Evolutionary conservation across 1,284 basidiomycete genomes (phyloP).

Genomic region (Apiotrichum domesticum): DNA sequence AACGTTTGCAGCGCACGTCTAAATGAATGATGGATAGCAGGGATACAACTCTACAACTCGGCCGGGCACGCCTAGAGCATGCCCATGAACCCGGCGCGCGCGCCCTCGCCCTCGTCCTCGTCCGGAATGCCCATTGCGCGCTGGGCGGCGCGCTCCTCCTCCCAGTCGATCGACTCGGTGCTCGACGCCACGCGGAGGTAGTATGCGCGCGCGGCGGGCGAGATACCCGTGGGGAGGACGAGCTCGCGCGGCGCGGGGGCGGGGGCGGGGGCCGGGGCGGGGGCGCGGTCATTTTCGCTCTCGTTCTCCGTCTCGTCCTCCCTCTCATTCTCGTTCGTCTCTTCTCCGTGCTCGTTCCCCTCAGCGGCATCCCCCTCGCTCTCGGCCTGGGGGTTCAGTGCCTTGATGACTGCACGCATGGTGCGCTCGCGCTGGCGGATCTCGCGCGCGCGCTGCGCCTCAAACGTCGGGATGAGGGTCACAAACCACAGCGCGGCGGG

Average conservation of each 20-base stretch:
- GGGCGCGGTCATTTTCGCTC: neutral
- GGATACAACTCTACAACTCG: too few relatives aligned
- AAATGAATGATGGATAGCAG: too few relatives aligned
- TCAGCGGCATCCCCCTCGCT: neutral
- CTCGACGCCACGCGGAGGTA: slow-evolving; percentile 29
- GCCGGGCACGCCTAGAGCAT: slow-evolving; percentile 4
- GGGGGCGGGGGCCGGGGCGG: neutral
- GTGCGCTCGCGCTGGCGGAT: slow-evolving; percentile 35
- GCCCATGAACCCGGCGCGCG: neutral
- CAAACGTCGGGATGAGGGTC: slow-evolving; percentile 39
- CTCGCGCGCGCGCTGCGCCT: slow-evolving; percentile 27
- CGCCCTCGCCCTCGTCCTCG: slow-evolving; percentile 22
- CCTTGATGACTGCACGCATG: slow-evolving; percentile 33
- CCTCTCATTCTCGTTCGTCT: too few relatives aligned
- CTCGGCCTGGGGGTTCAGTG: slow-evolving; percentile 6
- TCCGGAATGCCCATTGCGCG: slow-evolving; percentile 34
- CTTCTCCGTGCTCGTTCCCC: neutral
- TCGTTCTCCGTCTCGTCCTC: neutral
- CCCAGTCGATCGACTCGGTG: slow-evolving; percentile 43
- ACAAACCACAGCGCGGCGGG: slow-evolving; percentile 38
- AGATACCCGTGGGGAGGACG: slow-evolving; percentile 28
- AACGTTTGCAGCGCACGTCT: too few relatives aligned
- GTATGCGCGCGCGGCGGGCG: slow-evolving; percentile 26
- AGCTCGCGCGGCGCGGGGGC: neutral
- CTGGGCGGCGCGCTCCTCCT: slow-evolving; percentile 43